Conservation (phyloP, 176 grass and related monocot species). For the Oryza glumipatula region DNA sequence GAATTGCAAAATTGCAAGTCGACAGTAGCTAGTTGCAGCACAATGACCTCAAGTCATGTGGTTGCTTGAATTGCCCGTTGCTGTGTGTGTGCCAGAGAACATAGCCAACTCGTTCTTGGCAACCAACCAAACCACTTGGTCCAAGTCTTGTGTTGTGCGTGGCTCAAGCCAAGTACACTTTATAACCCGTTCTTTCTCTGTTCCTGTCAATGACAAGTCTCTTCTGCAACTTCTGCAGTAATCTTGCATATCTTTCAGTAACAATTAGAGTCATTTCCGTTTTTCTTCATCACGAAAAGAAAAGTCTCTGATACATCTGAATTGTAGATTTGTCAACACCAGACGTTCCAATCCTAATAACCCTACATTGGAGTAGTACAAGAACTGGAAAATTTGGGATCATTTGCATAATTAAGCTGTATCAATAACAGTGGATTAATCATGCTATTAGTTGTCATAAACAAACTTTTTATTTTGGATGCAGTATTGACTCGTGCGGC, state of each 20-base stretch:
- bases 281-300: neutral
- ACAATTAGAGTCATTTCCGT: neutral
- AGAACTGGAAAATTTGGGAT: neutral
- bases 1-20: neutral
- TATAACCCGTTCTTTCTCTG: slow-evolving; percentile 13
- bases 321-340: neutral
- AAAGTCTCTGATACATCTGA: neutral
- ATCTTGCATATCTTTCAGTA: neutral
- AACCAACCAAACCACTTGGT: neutral
- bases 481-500: neutral
- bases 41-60: neutral
- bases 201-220: slow-evolving; percentile 20
- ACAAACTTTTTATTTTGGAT: neutral
- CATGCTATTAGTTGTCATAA: neutral
- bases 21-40: too few relatives aligned
- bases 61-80: neutral
- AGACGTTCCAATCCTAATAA: neutral
- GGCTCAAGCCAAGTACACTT: neutral
- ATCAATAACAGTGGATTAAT: slow-evolving; percentile 35
- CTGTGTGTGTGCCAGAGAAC: neutral
- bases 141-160: neutral
- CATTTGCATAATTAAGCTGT: neutral
- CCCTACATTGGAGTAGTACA: neutral
- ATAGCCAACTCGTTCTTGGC: neutral
- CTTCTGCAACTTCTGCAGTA: neutral